Conservation (phyloP, 129 eudicot genomes). For the Flaveria sonorensis region DNA sequence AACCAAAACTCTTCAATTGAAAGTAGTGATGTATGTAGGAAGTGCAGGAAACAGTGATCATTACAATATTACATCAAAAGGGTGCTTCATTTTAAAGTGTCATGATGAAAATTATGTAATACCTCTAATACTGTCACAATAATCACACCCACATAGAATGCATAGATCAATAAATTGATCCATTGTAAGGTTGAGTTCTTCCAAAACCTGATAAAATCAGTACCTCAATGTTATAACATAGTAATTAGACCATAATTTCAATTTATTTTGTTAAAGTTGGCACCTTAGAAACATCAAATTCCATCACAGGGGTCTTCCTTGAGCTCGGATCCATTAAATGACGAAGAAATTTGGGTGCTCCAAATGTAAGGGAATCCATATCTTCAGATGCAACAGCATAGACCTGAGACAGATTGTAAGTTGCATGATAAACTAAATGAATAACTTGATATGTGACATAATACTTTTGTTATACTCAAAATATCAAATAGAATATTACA, state of each 20-base stretch:
- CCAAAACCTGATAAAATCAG: slow-evolving; percentile 72
- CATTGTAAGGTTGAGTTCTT: slow-evolving; percentile 85
- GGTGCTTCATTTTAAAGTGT: not conserved
- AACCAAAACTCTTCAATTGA: not conserved
- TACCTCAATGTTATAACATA: not conserved
- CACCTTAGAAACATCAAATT: slow-evolving; percentile 92
- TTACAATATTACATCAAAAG: not conserved
- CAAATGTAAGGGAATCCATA: slow-evolving; percentile 98
- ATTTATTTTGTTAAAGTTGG: slow-evolving; percentile 8
- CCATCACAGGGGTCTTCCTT: slow-evolving; percentile 95
- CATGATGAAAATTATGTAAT: slow-evolving; percentile 5
- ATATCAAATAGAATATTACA: not conserved
- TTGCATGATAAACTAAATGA: slow-evolving; percentile 3
- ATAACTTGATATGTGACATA: not conserved
- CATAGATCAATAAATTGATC: slow-evolving; percentile 99
- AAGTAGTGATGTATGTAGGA: not conserved
- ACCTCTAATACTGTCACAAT: slow-evolving; percentile 97
- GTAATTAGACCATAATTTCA: not conserved
- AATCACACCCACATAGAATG: slow-evolving; percentile 96
- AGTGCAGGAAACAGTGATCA: not conserved
- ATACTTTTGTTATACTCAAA: not conserved
- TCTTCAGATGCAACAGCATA: slow-evolving; percentile 98
- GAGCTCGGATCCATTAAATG: slow-evolving; percentile 98
- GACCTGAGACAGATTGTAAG: slow-evolving; percentile 47
- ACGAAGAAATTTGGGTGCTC: slow-evolving; percentile 93